Evolutionary conservation across 345 rosid species (phyloP), one percentile per base, ranked within the genome.

Genomic region (Dipteronia dyeriana): DNA sequence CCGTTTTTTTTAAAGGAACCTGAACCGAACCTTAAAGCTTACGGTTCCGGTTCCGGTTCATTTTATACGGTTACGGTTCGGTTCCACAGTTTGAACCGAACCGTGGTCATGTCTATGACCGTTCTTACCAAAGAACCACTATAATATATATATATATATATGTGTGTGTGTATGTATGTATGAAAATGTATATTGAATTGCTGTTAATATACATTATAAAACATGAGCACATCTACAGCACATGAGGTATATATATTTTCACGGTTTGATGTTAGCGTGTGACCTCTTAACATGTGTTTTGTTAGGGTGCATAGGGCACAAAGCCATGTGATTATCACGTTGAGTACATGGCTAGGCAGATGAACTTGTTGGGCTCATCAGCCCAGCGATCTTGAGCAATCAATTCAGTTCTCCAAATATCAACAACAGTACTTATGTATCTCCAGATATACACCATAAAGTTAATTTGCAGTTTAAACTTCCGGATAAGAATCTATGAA

Each of bases 271-370:
- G 16, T 1, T 9, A 10, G 49, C 11, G 57, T 1, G n/a, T 53
- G 57, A 19, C 57, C 8, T 16, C 16, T 14, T 14, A 53, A 53
- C 57, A 59, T 9, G 13, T 26, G 34, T 23, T 47, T 51, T 49
- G 61, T 16, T 31, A 47, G 73, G 61, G 38, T 70, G 54, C 56
- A 34, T 5, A 19, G 65, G 65, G 34, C 8, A 38, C 65, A 34
- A 49, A 34, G 31, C 26, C 65, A 56, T 12, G 75, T 71, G 51
- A 56, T 38, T 47, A n/a, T 25, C 51, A 71, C n/a, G 49, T 54
- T 31, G 25, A 34, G 6, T 71, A 56, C 51, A 38, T 31, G 39
- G 20, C 29, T 47, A 47, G 59, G 39, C 7, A 25, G 31, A 68
- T 45, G 57, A 59, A 54, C 56, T 12, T 47, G 20, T 69, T 69